Conservation (phyloP, 1,284 basidiomycete genomes). For the Phylloboletellus chloephorus region DNA sequence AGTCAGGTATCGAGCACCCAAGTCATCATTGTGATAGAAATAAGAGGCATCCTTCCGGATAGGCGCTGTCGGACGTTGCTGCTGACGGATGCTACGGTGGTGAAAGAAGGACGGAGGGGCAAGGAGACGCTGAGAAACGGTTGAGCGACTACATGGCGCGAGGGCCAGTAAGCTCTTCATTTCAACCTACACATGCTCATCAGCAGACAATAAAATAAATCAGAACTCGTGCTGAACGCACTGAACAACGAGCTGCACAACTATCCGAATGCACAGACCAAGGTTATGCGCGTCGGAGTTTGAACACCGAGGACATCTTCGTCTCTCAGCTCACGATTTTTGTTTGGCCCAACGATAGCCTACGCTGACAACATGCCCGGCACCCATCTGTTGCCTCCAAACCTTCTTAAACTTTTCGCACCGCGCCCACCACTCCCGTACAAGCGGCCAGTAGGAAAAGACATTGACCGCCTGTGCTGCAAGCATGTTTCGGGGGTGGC, state of each 20-base stretch:
- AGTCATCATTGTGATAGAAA: slow-evolving; percentile 55
- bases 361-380: slow-evolving; percentile 54
- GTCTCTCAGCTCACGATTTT: slow-evolving; percentile 8
- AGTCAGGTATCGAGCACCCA: slow-evolving; percentile 28
- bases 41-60: slow-evolving; percentile 40
- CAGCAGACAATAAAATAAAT: background rate
- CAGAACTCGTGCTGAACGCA: slow-evolving; percentile 1
- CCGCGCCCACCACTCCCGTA: slow-evolving; percentile 86
- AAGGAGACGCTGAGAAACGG: slow-evolving; percentile 9
- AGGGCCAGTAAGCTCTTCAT: slow-evolving; percentile 19
- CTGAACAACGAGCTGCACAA: slow-evolving; percentile 3
- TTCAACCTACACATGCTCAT: slow-evolving; percentile 6
- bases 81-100: slow-evolving; percentile 1
- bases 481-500: slow-evolving; percentile 76
- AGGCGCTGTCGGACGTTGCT: slow-evolving; percentile 10
- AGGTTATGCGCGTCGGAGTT: slow-evolving; percentile 24
- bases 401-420: slow-evolving; percentile 91
- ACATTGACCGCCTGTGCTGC: slow-evolving; percentile 66
- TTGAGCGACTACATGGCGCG: slow-evolving; percentile 12
- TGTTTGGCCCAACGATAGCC: slow-evolving; percentile 7
- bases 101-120: slow-evolving; percentile 10
- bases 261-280: slow-evolving; percentile 11
- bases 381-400: slow-evolving; percentile 86
- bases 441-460: slow-evolving; percentile 75
- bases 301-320: slow-evolving; percentile 16